A percentile compares a stretch with the other conserved stretches of the same genome.
Evolutionary conservation across 2,329 filamentous ascomycete genomes (phyloP).

Genomic region (Cadophora luteo-olivacea): DNA sequence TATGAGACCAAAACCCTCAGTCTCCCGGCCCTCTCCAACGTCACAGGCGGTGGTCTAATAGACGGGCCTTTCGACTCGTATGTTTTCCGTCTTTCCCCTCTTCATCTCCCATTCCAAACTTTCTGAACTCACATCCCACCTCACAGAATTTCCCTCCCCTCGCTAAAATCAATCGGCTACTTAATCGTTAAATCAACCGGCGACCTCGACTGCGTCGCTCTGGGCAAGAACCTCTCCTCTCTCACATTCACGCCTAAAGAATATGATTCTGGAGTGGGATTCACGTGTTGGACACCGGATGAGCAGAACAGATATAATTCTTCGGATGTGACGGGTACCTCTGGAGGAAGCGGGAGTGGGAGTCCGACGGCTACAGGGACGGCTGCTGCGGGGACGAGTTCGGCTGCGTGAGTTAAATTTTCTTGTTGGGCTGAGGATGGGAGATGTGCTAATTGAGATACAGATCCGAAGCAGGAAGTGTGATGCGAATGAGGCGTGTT

Average conservation of each 20-base stretch:
- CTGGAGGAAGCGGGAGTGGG: background rate
- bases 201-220: constrained; percentile 24
- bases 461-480: background rate
- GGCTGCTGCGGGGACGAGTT: background rate
- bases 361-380: background rate
- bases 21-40: constrained; percentile 10
- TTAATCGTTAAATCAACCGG: constrained; percentile 12
- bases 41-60: constrained; percentile 11
- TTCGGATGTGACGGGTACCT: constrained; percentile 9
- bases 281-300: constrained; percentile 24
- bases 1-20: background rate
- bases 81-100: background rate
- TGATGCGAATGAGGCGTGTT: background rate
- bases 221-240: constrained; percentile 25
- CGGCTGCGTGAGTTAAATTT: background rate
- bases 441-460: background rate
- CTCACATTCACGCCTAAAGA: constrained; percentile 22
- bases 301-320: constrained; percentile 24
- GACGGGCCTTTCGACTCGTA: constrained; percentile 20
- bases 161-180: constrained; percentile 19
- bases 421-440: background rate
- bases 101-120: background rate
- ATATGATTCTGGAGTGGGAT: constrained; percentile 7
- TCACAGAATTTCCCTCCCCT: constrained; percentile 23
- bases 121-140: background rate